Percentiles rank a stretch among this genome's conserved stretches.
Conservation (phyloP, 805 yeast genomes). For the Metschnikowia vanudenii region DNA sequence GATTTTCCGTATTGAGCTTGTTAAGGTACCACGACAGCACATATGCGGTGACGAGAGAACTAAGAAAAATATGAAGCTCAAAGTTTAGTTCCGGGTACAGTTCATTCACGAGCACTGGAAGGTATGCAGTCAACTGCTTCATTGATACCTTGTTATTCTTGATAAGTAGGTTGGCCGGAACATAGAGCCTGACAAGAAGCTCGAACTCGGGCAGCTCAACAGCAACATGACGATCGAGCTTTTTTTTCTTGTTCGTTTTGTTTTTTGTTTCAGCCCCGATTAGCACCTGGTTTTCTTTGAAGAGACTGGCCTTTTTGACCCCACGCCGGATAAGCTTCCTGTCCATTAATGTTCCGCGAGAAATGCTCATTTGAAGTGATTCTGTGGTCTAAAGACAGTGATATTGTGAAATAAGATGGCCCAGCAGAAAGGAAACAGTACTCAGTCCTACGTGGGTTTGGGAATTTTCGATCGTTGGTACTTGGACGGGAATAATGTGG, state of each 20-base stretch:
- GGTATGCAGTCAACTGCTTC: slow-evolving; percentile 26
- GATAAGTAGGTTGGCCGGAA: slow-evolving; percentile 34
- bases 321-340: slow-evolving; percentile 5
- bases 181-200: slow-evolving; percentile 33
- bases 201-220: slow-evolving; percentile 48
- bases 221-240: slow-evolving; percentile 31
- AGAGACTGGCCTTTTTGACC: slow-evolving; percentile 7
- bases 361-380: background rate
- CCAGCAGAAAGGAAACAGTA: too few relatives aligned
- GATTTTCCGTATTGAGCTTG: slow-evolving; percentile 20
- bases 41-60: slow-evolving; percentile 24
- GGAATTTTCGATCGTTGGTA: too few relatives aligned
- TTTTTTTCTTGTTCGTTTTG: slow-evolving; percentile 7
- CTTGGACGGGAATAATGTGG: too few relatives aligned
- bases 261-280: slow-evolving; percentile 7
- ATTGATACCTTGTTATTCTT: slow-evolving; percentile 28
- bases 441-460: too few relatives aligned
- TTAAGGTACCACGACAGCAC: slow-evolving; percentile 21
- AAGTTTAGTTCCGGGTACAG: slow-evolving; percentile 27
- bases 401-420: too few relatives aligned
- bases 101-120: slow-evolving; percentile 29
- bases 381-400: too few relatives aligned
- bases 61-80: slow-evolving; percentile 38
- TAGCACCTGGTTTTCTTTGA: slow-evolving; percentile 16
- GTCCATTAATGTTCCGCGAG: background rate